Conservation (phyloP, 352 stramenopile genomes). For the Globisporangium apiculatum region DNA sequence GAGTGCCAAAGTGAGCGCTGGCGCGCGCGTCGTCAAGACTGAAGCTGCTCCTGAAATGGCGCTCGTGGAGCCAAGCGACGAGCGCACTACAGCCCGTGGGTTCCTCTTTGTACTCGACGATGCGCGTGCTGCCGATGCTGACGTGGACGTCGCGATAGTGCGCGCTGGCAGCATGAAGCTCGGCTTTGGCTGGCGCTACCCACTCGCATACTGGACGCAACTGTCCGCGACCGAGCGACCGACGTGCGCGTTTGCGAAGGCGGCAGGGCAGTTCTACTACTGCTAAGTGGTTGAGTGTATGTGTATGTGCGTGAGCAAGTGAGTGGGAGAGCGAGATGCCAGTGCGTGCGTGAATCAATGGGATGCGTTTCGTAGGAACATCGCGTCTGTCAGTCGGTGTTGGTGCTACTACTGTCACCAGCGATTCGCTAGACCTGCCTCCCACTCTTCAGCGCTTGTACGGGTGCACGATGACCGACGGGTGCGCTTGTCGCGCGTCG, state of each 20-base stretch:
- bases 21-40: neutral
- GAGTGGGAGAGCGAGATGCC: neutral
- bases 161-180: conserved; percentile 1
- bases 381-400: neutral
- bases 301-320: neutral
- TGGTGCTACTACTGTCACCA: no score
- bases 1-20: neutral
- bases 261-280: conserved; percentile 8
- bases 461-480: conserved; percentile 55
- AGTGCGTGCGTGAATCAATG: no score
- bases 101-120: conserved; percentile 4
- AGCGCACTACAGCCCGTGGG: neutral
- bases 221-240: neutral
- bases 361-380: no score
- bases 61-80: neutral
- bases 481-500: conserved; percentile 53
- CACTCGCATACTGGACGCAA: conserved; percentile 9
- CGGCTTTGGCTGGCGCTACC: conserved; percentile 17
- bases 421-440: neutral
- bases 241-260: conserved; percentile 2
- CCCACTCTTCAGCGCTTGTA: conserved; percentile 35
- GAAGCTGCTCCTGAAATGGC: neutral
- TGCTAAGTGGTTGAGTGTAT: conserved; percentile 2
- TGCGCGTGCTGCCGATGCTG: neutral
- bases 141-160: neutral